Conservation (phyloP, 352 stramenopile species). For the Pythium diclinum region DNA sequence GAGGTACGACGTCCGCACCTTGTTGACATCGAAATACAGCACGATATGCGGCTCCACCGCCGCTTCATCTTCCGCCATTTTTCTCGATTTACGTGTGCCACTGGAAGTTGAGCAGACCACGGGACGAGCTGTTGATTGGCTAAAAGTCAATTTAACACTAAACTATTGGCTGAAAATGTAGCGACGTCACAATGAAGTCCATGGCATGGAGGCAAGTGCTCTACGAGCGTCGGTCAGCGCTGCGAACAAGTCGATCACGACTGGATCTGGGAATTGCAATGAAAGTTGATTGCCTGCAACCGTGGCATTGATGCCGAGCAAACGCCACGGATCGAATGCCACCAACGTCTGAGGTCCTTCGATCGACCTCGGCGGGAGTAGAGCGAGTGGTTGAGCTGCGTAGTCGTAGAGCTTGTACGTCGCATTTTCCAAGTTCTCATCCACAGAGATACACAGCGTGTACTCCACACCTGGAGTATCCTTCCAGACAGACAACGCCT, state of each 20-base stretch:
- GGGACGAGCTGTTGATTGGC: too few species aligned
- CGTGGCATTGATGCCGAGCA: not conserved
- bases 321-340: not conserved
- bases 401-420: not conserved
- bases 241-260: not conserved
- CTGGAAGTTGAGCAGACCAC: not conserved
- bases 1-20: slow-evolving; percentile 32
- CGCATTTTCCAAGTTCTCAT: not conserved
- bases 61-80: not conserved
- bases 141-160: not conserved
- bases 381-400: not conserved
- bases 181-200: too few species aligned
- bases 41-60: slow-evolving; percentile 40
- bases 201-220: too few species aligned
- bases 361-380: not conserved
- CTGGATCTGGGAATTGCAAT: not conserved
- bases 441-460: not conserved
- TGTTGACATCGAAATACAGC: slow-evolving; percentile 84
- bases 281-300: not conserved
- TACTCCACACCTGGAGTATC: not conserved
- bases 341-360: not conserved
- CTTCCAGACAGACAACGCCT: not conserved
- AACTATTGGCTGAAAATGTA: not conserved
- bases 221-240: not conserved
- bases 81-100: not conserved